Conservation (phyloP, 1,284 basidiomycete species). For the Marasmius tenuissimus region DNA sequence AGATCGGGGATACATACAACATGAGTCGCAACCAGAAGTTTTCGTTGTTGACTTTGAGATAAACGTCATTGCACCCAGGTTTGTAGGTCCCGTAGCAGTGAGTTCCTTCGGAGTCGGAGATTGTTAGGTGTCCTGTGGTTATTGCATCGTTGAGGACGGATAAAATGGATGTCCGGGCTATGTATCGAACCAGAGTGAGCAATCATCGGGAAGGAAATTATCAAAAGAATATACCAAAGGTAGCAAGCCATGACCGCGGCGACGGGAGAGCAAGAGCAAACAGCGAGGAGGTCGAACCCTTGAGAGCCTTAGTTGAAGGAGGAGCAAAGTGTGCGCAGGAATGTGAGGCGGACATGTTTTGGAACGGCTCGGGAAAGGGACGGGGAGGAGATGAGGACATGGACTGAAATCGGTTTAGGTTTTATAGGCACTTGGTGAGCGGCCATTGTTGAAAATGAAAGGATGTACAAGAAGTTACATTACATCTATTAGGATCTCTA, state of each 20-base stretch:
- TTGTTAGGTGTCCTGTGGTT: constrained; percentile 56
- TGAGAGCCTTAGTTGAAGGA: constrained; percentile 38
- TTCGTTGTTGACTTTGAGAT: constrained; percentile 65
- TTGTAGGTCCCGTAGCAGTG: constrained; percentile 56
- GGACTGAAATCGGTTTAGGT: constrained; percentile 17
- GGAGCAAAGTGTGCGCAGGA: constrained; percentile 39
- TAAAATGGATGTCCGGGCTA: constrained; percentile 66
- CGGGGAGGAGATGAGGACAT: constrained; percentile 12
- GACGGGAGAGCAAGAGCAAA: constrained; percentile 40
- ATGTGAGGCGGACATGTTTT: constrained; percentile 30
- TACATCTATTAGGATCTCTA: not conserved
- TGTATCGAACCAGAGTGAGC: constrained; percentile 2
- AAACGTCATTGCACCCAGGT: constrained; percentile 56
- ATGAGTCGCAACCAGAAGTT: constrained; percentile 82
- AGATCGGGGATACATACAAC: constrained; percentile 43
- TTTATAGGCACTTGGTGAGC: constrained; percentile 9
- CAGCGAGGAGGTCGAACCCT: constrained; percentile 33
- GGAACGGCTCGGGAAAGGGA: constrained; percentile 1
- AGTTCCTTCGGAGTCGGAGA: constrained; percentile 59
- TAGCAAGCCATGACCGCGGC: constrained; percentile 43
- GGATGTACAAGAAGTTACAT: not conserved
- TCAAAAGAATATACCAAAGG: constrained; percentile 37
- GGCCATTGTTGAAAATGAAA: constrained; percentile 9
- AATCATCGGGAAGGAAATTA: constrained; percentile 2
- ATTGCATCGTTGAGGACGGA: constrained; percentile 60